Percentiles rank a stretch among this genome's conserved stretches.
Evolutionary conservation across 2,329 filamentous ascomycete species (phyloP).

Genomic region (Daldinia eschscholtzii): DNA sequence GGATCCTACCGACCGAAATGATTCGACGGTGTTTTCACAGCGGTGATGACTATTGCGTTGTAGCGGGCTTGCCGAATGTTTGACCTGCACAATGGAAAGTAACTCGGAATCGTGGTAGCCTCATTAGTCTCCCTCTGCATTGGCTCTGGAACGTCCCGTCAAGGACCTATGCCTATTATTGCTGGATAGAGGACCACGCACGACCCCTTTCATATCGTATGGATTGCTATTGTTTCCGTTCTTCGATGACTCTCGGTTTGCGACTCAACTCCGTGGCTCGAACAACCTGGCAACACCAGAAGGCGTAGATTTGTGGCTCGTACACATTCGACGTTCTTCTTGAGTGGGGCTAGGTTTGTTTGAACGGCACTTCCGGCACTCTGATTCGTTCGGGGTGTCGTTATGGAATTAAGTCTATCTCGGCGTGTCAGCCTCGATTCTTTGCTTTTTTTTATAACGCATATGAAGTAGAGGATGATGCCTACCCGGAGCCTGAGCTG

Average conservation of each 20-base stretch:
- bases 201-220: slow-evolving; percentile 53
- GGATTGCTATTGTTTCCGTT: slow-evolving; percentile 56
- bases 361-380: slow-evolving; percentile 59
- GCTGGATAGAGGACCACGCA: slow-evolving; percentile 44
- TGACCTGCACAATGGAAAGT: slow-evolving; percentile 43
- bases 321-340: slow-evolving; percentile 36
- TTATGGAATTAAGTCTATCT: slow-evolving; percentile 42
- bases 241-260: slow-evolving; percentile 55
- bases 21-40: slow-evolving; percentile 49
- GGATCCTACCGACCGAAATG: slow-evolving; percentile 60
- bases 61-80: slow-evolving; percentile 45
- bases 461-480: slow-evolving; percentile 16
- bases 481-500: slow-evolving; percentile 34
- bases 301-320: slow-evolving; percentile 42
- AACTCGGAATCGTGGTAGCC: slow-evolving; percentile 45
- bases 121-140: slow-evolving; percentile 38
- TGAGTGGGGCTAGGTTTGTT: slow-evolving; percentile 43
- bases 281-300: slow-evolving; percentile 45
- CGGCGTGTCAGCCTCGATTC: slow-evolving; percentile 26
- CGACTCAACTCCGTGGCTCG: slow-evolving; percentile 55
- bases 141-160: slow-evolving; percentile 44
- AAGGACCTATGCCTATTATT: slow-evolving; percentile 44
- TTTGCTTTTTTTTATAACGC: slow-evolving; percentile 10
- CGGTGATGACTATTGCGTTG: slow-evolving; percentile 44
- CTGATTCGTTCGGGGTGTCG: slow-evolving; percentile 50